These are phyloP conservation scores for Fusarium sp. DNA, from an alignment of 2,329 filamentous ascomycete genomes.

Conservation along the genomic window DNA sequence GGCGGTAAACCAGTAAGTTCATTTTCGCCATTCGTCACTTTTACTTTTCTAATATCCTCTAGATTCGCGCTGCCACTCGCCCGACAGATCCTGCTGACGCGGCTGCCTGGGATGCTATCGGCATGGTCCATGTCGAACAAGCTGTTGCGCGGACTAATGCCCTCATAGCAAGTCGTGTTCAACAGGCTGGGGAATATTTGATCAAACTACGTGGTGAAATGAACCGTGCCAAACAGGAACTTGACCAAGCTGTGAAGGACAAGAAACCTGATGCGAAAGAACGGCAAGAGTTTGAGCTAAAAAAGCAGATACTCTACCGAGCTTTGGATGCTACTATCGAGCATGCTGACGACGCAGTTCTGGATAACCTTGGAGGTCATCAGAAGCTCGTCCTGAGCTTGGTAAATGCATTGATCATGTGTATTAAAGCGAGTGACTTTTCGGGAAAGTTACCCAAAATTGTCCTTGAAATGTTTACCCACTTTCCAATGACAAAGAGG, in stretches of 20 bases:
- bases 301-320: constrained; percentile 63
- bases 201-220: constrained; percentile 62
- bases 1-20: constrained; percentile 54
- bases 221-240: constrained; percentile 61
- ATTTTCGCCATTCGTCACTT: neutral
- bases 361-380: constrained; percentile 70
- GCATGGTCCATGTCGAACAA: constrained; percentile 62
- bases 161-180: constrained; percentile 62
- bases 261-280: constrained; percentile 55
- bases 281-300: constrained; percentile 58
- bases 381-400: constrained; percentile 68
- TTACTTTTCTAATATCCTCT: constrained; percentile 9
- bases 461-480: constrained; percentile 70
- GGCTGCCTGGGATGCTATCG: constrained; percentile 66
- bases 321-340: constrained; percentile 67
- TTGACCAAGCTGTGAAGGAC: constrained; percentile 60
- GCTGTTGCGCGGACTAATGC: constrained; percentile 54
- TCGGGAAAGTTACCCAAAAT: constrained; percentile 66
- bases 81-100: constrained; percentile 61
- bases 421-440: constrained; percentile 65
- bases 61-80: constrained; percentile 58
- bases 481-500: constrained; percentile 71
- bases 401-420: constrained; percentile 66
- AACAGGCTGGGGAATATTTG: constrained; percentile 64
- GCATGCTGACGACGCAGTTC: constrained; percentile 66